phyloP scores from a whole-genome alignment of 176 grass and related monocot species.

The sorghum (Sorghum bicolor) region DNA sequence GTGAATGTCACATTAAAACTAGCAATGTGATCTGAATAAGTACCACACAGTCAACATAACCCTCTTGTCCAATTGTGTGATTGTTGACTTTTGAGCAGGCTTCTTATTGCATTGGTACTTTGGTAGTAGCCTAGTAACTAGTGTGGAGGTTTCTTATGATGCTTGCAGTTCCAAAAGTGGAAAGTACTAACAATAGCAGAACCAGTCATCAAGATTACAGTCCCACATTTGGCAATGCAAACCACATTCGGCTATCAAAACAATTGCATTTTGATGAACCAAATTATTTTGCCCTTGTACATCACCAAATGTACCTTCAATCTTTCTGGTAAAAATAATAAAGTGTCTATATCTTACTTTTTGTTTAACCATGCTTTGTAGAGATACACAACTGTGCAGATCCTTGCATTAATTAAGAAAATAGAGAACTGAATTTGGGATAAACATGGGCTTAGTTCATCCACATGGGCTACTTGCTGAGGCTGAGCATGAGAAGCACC shows the following conservation, averaged over 20 bases:
- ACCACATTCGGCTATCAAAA: background rate
- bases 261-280: background rate
- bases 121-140: background rate
- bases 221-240: background rate
- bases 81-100: background rate
- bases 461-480: background rate
- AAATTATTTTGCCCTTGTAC: background rate
- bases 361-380: background rate
- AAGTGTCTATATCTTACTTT: background rate
- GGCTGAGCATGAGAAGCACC: background rate
- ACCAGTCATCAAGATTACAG: background rate
- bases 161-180: background rate
- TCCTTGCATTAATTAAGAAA: background rate
- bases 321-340: background rate
- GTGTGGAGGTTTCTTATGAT: background rate
- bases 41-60: background rate
- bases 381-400: background rate
- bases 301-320: background rate
- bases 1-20: slow-evolving; percentile 39
- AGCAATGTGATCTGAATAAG: slow-evolving; percentile 17
- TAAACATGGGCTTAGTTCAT: background rate
- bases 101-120: slow-evolving; percentile 8
- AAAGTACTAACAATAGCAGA: background rate
- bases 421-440: background rate
- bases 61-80: background rate